Evolutionary conservation across 805 yeast species (phyloP).

Genomic region (Saccharomycopsis capsularis): DNA sequence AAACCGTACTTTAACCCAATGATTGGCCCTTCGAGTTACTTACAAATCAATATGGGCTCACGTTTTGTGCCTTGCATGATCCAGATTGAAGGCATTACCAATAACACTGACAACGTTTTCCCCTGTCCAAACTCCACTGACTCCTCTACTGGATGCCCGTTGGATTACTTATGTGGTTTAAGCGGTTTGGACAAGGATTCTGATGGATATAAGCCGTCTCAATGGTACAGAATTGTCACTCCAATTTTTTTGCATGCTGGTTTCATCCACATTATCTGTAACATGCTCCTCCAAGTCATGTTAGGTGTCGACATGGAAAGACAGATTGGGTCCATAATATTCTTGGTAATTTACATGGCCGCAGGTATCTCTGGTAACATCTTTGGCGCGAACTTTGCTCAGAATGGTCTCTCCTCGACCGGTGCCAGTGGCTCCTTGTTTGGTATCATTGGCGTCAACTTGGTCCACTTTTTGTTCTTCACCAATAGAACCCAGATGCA

Average conservation of each 20-base stretch:
- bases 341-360: slow-evolving; percentile 46
- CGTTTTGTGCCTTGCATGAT: slow-evolving; percentile 69
- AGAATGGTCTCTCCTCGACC: slow-evolving; percentile 56
- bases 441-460: slow-evolving; percentile 59
- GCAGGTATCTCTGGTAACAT: slow-evolving; percentile 63
- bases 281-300: slow-evolving; percentile 51
- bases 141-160: slow-evolving; percentile 44
- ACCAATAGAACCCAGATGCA: slow-evolving; percentile 43
- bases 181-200: slow-evolving; percentile 34
- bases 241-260: slow-evolving; percentile 75
- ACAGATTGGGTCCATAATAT: slow-evolving; percentile 48
- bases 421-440: slow-evolving; percentile 71
- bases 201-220: slow-evolving; percentile 41
- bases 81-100: slow-evolving; percentile 41
- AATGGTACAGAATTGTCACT: slow-evolving; percentile 63
- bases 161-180: slow-evolving; percentile 56
- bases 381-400: slow-evolving; percentile 63
- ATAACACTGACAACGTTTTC: slow-evolving; percentile 38
- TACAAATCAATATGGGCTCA: slow-evolving; percentile 63
- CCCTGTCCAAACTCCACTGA: slow-evolving; percentile 69
- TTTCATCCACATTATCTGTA: slow-evolving; percentile 58
- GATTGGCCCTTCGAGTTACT: slow-evolving; percentile 67
- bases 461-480: slow-evolving; percentile 44
- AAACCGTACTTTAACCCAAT: slow-evolving; percentile 70
- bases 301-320: slow-evolving; percentile 56